A percentile compares a stretch with the other conserved stretches of the same genome.
These are phyloP conservation scores for Ogataea pilisensis DNA, from an alignment of 805 yeast genomes.

Conservation along the genomic window DNA sequence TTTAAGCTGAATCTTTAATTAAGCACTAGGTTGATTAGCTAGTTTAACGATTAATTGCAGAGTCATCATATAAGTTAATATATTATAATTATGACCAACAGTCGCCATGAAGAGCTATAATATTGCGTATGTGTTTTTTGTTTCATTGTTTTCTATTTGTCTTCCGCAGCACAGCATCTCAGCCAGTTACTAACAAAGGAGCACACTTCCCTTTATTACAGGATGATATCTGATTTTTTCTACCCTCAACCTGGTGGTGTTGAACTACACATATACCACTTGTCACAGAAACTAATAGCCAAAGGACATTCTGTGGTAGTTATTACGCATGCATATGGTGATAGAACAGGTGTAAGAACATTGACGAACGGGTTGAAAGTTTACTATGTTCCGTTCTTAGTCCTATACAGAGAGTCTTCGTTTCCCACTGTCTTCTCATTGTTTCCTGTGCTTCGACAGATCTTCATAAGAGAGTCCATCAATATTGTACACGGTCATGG, in stretches of 20 bases:
- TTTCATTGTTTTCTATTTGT: background rate
- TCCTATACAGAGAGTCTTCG: slow-evolving; percentile 77
- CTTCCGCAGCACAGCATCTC: too few species aligned
- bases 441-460: slow-evolving; percentile 81
- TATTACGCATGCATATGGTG: slow-evolving; percentile 84
- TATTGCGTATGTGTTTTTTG: slow-evolving; percentile 25
- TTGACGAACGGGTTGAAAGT: slow-evolving; percentile 90
- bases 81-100: too few species aligned
- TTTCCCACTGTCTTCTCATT: slow-evolving; percentile 87
- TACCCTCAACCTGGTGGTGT: slow-evolving; percentile 99
- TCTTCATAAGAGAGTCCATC: slow-evolving; percentile 78
- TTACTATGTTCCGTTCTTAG: slow-evolving; percentile 80
- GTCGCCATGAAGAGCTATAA: slow-evolving; percentile 21
- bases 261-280: slow-evolving; percentile 89
- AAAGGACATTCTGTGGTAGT: slow-evolving; percentile 83
- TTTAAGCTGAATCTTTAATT: too few species aligned
- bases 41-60: too few species aligned
- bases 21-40: too few species aligned
- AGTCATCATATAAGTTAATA: too few species aligned
- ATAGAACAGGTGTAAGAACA: slow-evolving; percentile 75
- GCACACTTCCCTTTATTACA: slow-evolving; percentile 2
- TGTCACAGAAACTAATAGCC: slow-evolving; percentile 75
- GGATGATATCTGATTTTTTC: slow-evolving; percentile 93
- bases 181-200: slow-evolving; percentile 1
- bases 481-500: slow-evolving; percentile 96